Evolutionary conservation across 345 rosid genomes (phyloP).

Genomic region (Angophora floribunda): DNA sequence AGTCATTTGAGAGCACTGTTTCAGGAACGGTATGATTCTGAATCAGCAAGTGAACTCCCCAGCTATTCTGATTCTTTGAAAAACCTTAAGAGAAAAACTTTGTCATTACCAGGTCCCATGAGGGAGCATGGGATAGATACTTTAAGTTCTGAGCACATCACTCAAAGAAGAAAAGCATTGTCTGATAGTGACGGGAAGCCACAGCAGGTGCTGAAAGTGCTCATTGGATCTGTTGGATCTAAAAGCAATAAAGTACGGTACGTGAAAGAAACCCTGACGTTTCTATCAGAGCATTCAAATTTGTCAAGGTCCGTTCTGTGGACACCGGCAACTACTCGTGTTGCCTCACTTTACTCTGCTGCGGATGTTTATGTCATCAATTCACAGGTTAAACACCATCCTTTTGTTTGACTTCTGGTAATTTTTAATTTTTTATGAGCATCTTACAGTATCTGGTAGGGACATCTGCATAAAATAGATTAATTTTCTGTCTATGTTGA

Average conservation of each 20-base stretch:
- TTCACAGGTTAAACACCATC: slow-evolving; percentile 59
- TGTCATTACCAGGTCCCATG: not conserved
- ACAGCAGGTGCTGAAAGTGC: slow-evolving; percentile 53
- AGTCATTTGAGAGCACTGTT: slow-evolving; percentile 65
- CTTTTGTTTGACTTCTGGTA: not conserved
- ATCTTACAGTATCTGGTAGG: not conserved
- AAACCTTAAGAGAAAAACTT: slow-evolving; percentile 8
- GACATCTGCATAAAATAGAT: not conserved
- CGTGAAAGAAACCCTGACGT: slow-evolving; percentile 57
- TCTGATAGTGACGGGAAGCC: slow-evolving; percentile 12
- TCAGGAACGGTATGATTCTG: slow-evolving; percentile 14
- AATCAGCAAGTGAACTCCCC: slow-evolving; percentile 5
- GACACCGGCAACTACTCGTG: slow-evolving; percentile 83
- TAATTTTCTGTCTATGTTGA: not conserved
- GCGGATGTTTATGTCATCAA: slow-evolving; percentile 90
- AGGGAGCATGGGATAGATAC: not conserved
- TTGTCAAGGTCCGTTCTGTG: slow-evolving; percentile 63
- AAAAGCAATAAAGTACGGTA: slow-evolving; percentile 90
- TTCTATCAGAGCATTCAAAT: slow-evolving; percentile 51
- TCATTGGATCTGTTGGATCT: slow-evolving; percentile 95
- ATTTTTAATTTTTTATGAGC: not conserved
- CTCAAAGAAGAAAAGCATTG: slow-evolving; percentile 11
- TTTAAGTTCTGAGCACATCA: slow-evolving; percentile 1
- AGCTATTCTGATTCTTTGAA: not conserved
- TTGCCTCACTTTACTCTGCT: slow-evolving; percentile 87